phyloP scores from a whole-genome alignment of 78 protist species.

The Parvularia atlantis region DNA sequence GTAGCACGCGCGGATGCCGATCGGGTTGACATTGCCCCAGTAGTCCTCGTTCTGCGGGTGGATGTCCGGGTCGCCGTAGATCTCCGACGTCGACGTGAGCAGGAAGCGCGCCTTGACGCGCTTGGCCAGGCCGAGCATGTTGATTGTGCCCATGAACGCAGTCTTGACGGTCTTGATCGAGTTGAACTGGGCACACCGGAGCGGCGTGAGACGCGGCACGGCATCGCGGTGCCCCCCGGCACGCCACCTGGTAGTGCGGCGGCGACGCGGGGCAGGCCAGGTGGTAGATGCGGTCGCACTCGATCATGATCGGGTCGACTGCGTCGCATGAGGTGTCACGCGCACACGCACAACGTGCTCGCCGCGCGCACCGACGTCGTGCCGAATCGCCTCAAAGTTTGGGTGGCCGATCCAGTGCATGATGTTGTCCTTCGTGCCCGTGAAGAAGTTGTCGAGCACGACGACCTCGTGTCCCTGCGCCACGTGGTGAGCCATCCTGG shows the following conservation, averaged over 20 bases:
- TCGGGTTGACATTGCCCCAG: slow-evolving; percentile 64
- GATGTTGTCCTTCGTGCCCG: slow-evolving; percentile 19
- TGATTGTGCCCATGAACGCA: slow-evolving; percentile 45
- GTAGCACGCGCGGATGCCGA: slow-evolving; percentile 73
- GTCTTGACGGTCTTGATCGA: slow-evolving; percentile 72
- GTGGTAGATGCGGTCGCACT: slow-evolving; percentile 61
- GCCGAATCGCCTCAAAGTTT: slow-evolving; percentile 30
- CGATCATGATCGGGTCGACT: slow-evolving; percentile 7
- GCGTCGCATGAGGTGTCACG: too few species aligned
- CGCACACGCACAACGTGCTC: too few species aligned
- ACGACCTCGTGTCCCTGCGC: slow-evolving; percentile 63
- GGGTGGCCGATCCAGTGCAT: slow-evolving; percentile 35
- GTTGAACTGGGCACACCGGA: too few species aligned
- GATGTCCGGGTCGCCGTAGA: slow-evolving; percentile 25
- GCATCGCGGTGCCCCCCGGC: too few species aligned
- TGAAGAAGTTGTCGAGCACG: slow-evolving; percentile 37
- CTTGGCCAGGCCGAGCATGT: slow-evolving; percentile 67
- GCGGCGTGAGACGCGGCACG: too few species aligned
- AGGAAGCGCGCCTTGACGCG: slow-evolving; percentile 39
- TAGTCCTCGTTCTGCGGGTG: slow-evolving; percentile 72
- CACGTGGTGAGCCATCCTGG: too few species aligned
- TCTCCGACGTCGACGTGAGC: slow-evolving; percentile 51
- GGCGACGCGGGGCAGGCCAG: slow-evolving; percentile 81
- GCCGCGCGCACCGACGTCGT: slow-evolving; percentile 25
- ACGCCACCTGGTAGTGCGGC: slow-evolving; percentile 43